Evolutionary conservation across 2,329 filamentous ascomycete species (phyloP), one percentile per base, ranked within the genome.

Genomic region (Alternaria sp.): DNA sequence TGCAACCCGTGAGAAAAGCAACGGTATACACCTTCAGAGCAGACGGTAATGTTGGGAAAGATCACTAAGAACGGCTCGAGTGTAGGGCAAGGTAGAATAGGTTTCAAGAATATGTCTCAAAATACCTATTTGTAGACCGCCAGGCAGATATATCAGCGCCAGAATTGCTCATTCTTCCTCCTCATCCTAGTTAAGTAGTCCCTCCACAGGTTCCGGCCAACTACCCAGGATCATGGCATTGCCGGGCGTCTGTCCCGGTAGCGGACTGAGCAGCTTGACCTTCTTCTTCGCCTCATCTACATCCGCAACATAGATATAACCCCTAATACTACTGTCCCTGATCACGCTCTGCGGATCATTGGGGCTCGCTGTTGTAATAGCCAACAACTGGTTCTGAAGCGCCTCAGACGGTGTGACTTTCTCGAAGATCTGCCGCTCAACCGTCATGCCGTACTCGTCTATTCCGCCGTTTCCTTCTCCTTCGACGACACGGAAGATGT

Each of bases 231-330:
- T 85, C 73, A 98, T 83, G 6, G 95, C 93, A 74, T 90, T 86
- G 68, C 91, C 88, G 1, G 93, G 93, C 63, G 97, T 85, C 62
- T 91, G 86, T 3, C 93, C 93, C 56, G 91, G 92, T 65, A 97
- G 89, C 2, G 96, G 96, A 17, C 92, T 90, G 62, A 99, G 82
- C 19, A 98, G 84, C 74, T 92, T 91, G 30, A 97, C 85, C 77
- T 92, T 91, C 69, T 89, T 89, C 79, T 91, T 91, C 71, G 91
- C 90, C 75, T 93, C 91, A 74, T 99, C 94, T 5, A 98, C 93
- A 65, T 97, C 93, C 1, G 93, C 91, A 15, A 98, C 91, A 74
- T 97, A 97, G 28, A 97, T 87, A 75, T 97, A 99, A 0, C 96
- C 96, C 86, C 96, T 91, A 28, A 98, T 90, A 59, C 90, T 91